phyloP scores from a whole-genome alignment of 2,329 filamentous ascomycete species.

The Ceratocystis diversiconidia region DNA sequence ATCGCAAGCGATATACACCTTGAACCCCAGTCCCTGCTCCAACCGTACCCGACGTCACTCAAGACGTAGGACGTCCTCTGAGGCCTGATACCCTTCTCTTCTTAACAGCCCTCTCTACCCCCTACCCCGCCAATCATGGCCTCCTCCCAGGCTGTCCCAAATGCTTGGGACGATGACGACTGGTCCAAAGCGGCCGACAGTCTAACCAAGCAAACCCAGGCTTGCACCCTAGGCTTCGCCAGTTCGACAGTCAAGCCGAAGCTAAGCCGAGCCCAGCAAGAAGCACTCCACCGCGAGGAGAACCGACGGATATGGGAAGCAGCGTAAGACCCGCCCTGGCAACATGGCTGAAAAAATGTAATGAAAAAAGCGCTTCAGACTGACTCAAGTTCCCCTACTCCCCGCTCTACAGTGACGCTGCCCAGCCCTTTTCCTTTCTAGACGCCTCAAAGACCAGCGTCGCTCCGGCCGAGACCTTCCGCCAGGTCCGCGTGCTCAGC shows the following conservation, averaged over 20 bases:
- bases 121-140: constrained; percentile 35
- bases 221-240: constrained; percentile 15
- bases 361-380: not conserved
- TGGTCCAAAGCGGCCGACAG: constrained; percentile 70
- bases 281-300: constrained; percentile 66
- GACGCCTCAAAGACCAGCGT: constrained; percentile 44
- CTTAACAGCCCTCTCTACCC: constrained; percentile 23
- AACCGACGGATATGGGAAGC: constrained; percentile 82
- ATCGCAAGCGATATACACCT: not conserved
- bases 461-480: constrained; percentile 51
- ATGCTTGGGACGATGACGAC: constrained; percentile 84
- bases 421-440: constrained; percentile 61
- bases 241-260: constrained; percentile 27
- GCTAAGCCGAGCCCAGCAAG: constrained; percentile 59
- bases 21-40: too few species aligned
- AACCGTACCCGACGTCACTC: not conserved
- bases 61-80: not conserved
- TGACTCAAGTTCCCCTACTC: not conserved
- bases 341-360: not conserved
- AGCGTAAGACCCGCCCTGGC: constrained; percentile 41
- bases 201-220: constrained; percentile 25
- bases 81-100: not conserved
- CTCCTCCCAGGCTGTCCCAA: constrained; percentile 34
- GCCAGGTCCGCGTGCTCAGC: constrained; percentile 69
- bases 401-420: constrained; percentile 45